These are phyloP conservation scores for Spergularia marina DNA, from an alignment of 148 eudicot species.

Conservation along the genomic window DNA sequence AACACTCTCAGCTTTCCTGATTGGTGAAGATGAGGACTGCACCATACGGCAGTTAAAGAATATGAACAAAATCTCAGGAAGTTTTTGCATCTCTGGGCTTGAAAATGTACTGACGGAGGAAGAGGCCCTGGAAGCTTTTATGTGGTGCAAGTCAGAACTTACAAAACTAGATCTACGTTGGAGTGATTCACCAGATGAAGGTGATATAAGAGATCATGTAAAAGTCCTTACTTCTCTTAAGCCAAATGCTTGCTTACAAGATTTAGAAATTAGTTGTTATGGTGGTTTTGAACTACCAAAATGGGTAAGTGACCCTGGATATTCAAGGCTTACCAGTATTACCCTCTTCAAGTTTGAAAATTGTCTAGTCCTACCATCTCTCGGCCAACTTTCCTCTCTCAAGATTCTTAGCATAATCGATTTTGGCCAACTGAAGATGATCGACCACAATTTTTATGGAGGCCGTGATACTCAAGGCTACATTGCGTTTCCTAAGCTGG, in stretches of 20 bases:
- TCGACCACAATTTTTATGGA: slow-evolving; percentile 7
- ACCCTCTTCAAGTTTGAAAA: slow-evolving; percentile 29
- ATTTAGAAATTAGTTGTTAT: slow-evolving; percentile 20
- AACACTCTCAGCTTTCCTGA: slow-evolving; percentile 32
- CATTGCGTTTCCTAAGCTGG: slow-evolving; percentile 29
- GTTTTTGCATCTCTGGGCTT: slow-evolving; percentile 30
- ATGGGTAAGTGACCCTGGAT: slow-evolving; percentile 27
- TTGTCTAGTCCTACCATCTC: slow-evolving; percentile 24
- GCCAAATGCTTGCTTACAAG: slow-evolving; percentile 27
- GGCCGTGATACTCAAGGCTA: background rate
- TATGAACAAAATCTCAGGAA: slow-evolving; percentile 31
- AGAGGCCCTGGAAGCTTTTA: slow-evolving; percentile 26
- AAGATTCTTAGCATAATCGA: slow-evolving; percentile 23
- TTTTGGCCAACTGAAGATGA: slow-evolving; percentile 17
- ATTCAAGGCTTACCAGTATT: slow-evolving; percentile 16
- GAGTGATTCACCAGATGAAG: slow-evolving; percentile 16
- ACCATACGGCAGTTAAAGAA: slow-evolving; percentile 27
- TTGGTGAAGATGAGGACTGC: slow-evolving; percentile 28
- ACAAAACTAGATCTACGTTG: slow-evolving; percentile 31
- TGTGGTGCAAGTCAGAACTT: slow-evolving; percentile 11
- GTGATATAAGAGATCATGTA: background rate
- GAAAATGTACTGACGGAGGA: slow-evolving; percentile 29
- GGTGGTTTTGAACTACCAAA: slow-evolving; percentile 28
- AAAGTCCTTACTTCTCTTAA: slow-evolving; percentile 22
- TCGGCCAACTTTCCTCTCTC: slow-evolving; percentile 29